Evolutionary conservation across 2,329 filamentous ascomycete species (phyloP).

Genomic region (Botrytis porri): DNA sequence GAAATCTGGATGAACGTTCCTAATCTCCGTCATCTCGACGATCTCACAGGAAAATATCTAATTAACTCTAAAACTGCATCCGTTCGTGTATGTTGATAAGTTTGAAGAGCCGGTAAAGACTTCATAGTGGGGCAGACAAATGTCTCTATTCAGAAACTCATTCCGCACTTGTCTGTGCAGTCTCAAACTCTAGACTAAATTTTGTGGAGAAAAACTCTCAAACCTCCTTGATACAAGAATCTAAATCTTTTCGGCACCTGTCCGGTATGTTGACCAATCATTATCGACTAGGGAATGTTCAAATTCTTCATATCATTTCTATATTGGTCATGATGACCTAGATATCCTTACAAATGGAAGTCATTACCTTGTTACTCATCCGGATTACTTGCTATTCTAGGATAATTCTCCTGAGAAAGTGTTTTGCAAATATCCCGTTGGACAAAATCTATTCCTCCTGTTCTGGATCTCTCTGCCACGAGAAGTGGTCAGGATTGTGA

Average conservation of each 20-base stretch:
- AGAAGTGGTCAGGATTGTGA: not conserved
- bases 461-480: not conserved
- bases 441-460: not conserved
- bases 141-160: not conserved
- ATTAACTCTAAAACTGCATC: not conserved
- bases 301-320: not conserved
- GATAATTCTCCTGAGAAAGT: not conserved
- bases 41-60: not conserved
- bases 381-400: not conserved
- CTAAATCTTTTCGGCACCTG: constrained; percentile 3
- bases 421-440: not conserved
- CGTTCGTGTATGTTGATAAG: not conserved
- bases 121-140: not conserved
- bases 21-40: not conserved
- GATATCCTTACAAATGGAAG: not conserved
- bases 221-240: constrained; percentile 1
- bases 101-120: not conserved
- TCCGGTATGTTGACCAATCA: not conserved
- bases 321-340: not conserved
- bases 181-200: not conserved
- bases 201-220: constrained; percentile 3
- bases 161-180: not conserved
- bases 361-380: not conserved
- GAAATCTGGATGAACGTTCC: constrained; percentile 2
- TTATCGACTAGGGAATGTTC: not conserved